Evolutionary conservation across 441 rosid species (phyloP).

Genomic region (Metrosideros polymorpha): DNA sequence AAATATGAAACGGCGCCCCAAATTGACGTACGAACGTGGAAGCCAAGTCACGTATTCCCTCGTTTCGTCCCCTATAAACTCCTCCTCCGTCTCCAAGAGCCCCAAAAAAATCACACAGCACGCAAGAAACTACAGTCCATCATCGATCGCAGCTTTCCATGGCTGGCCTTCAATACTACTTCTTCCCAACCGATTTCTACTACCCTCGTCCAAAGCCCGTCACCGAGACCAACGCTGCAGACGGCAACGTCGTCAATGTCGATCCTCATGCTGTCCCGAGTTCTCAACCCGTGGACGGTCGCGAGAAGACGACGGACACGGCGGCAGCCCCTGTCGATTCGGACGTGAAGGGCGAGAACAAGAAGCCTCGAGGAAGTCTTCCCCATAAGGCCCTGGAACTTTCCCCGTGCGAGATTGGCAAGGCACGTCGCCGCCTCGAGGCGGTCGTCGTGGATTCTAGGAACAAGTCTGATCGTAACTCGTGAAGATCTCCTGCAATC

Average conservation of each 20-base stretch:
- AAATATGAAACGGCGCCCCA: not conserved
- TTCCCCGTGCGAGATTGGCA: not conserved
- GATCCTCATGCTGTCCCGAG: not conserved
- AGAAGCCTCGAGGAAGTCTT: not conserved
- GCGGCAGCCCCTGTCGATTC: not conserved
- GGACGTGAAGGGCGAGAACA: not conserved
- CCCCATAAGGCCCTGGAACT: not conserved
- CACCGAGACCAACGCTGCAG: not conserved
- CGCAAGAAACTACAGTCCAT: not conserved
- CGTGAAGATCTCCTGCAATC: not conserved
- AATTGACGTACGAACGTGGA: not conserved
- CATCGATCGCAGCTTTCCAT: not conserved
- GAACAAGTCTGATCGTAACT: not conserved
- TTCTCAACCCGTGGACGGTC: not conserved
- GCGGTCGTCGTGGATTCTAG: not conserved
- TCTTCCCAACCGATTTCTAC: slow-evolving; percentile 34
- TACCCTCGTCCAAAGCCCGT: slow-evolving; percentile 18
- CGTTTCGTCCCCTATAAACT: not conserved
- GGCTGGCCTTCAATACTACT: slow-evolving; percentile 45
- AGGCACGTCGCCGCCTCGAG: not conserved
- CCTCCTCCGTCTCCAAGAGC: not conserved
- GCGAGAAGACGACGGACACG: not conserved
- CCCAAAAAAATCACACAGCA: not conserved
- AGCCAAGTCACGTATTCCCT: not conserved
- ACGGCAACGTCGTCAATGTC: not conserved